Evolutionary conservation across 2,329 filamentous ascomycete species (phyloP), one percentile per base, ranked within the genome.

Genomic region (Ophiostoma sp.): DNA sequence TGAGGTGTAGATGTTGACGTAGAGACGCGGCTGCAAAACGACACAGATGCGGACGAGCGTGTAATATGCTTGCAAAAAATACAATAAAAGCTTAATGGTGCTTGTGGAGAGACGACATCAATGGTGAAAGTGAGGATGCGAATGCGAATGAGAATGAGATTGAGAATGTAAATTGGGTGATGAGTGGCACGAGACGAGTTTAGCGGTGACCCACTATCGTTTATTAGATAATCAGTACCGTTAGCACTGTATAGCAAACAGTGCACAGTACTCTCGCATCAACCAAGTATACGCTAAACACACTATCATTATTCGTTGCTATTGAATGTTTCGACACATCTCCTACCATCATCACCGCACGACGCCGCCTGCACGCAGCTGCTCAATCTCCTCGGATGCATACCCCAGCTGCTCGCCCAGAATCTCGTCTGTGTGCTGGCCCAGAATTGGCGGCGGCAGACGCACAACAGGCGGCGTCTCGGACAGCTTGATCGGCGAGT

Each of bases 401-500:
- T 92, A 81, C 0, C 88, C 87, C 23, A 95, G 79, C 31, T 93
- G 77, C 33, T 86, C 84, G 27, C 79, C 77, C 71, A 97, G 79
- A 5, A 97, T 84, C 78, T 95, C 91, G 74, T 92, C 84, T 0
- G 93, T 97, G 79, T 97, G 93, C 80, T 97, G 88, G 0, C 94
- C 95, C 44, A 99, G 81, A 8, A 90, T 91, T 0, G 95, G 95
- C 23, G 95, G 95, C 35, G 91, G 86, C 3, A 84, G 90, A 44
- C 94, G 85, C 54, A 96, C 88, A 3, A 87, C 86, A 0, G 94
- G 93, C 74, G 86, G 88, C 35, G 90, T 91, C 74, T 94, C 88
- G 5, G 93, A 97, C 79, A 93, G 96, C 79, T 99, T 99, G 71
- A 99, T 89, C 0, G 95, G 95, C 0, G 93, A 96, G 76, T 96